Conservation (phyloP, 2,329 filamentous ascomycete genomes). For the Juglanconis sp. region DNA sequence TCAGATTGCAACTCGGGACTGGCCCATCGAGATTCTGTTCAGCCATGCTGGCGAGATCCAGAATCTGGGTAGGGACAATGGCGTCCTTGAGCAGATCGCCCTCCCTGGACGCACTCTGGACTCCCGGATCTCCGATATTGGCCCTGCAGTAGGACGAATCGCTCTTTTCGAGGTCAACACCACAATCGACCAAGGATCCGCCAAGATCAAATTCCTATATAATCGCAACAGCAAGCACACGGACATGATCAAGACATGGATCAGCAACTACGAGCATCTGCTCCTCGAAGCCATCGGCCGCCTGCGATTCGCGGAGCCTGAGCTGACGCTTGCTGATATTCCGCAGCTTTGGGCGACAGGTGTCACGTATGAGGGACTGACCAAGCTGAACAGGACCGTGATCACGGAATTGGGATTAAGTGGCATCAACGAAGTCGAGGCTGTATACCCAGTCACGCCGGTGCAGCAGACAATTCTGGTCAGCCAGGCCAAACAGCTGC, state of each 20-base stretch:
- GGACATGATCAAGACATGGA: conserved; percentile 43
- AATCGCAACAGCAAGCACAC: conserved; percentile 39
- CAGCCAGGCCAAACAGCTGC: conserved; percentile 34
- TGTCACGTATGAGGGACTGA: conserved; percentile 41
- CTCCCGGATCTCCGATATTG: conserved; percentile 42
- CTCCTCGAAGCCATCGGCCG: conserved; percentile 41
- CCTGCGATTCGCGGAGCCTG: conserved; percentile 39
- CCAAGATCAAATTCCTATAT: conserved; percentile 45
- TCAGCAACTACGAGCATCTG: conserved; percentile 44
- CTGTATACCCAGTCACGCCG: conserved; percentile 45
- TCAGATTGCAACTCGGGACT: conserved; percentile 30
- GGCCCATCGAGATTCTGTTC: conserved; percentile 57
- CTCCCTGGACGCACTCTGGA: conserved; percentile 36
- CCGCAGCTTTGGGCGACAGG: conserved; percentile 41
- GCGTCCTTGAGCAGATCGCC: conserved; percentile 46
- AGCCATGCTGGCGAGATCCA: conserved; percentile 51
- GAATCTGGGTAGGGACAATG: conserved; percentile 44
- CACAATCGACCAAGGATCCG: conserved; percentile 42
- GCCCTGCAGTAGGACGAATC: conserved; percentile 43
- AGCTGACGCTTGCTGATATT: conserved; percentile 49
- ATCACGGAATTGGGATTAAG: conserved; percentile 38
- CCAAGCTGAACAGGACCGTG: conserved; percentile 40
- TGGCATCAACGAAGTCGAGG: conserved; percentile 44
- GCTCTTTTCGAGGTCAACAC: conserved; percentile 50
- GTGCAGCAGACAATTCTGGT: conserved; percentile 49